These are phyloP conservation scores for Arthrobotrys pseudoclavata DNA, from an alignment of 2,329 filamentous ascomycete species.

Conservation along the genomic window DNA sequence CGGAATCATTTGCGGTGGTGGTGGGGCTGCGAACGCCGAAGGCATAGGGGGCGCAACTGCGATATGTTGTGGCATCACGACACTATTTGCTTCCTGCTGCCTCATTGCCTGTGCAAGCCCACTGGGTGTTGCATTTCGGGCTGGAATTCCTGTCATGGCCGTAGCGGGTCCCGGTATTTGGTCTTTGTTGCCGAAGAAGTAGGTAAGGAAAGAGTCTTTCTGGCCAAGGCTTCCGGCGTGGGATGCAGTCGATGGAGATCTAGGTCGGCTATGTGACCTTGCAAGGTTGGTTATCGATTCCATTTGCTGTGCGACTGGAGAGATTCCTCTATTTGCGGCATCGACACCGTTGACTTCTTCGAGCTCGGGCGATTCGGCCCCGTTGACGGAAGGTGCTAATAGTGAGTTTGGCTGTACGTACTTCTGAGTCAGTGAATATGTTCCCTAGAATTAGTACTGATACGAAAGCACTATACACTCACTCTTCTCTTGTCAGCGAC, in stretches of 20 bases:
- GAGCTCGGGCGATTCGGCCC: slow-evolving; percentile 76
- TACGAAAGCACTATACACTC: neutral
- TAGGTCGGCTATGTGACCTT: slow-evolving; percentile 70
- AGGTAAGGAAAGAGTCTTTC: slow-evolving; percentile 94
- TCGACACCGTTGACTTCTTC: slow-evolving; percentile 70
- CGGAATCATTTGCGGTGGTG: slow-evolving; percentile 34
- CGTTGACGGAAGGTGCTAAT: slow-evolving; percentile 73
- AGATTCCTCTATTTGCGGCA: slow-evolving; percentile 60
- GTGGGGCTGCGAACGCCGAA: slow-evolving; percentile 29
- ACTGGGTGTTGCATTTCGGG: slow-evolving; percentile 67
- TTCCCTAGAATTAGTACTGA: neutral
- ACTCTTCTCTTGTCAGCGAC: slow-evolving; percentile 69
- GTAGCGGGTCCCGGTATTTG: slow-evolving; percentile 72
- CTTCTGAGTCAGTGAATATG: neutral
- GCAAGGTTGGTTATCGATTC: slow-evolving; percentile 66
- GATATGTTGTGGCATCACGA: slow-evolving; percentile 52
- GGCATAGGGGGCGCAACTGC: slow-evolving; percentile 21
- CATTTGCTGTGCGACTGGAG: slow-evolving; percentile 58
- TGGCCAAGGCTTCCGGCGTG: slow-evolving; percentile 59
- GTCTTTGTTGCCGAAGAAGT: slow-evolving; percentile 95
- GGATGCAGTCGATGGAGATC: slow-evolving; percentile 66
- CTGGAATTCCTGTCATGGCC: slow-evolving; percentile 66
- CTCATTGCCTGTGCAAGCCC: slow-evolving; percentile 88
- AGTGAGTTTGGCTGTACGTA: slow-evolving; percentile 60
- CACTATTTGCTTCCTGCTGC: slow-evolving; percentile 72